phyloP scores from a whole-genome alignment of 1,139 yeast genomes.

The Pichia sp. region DNA sequence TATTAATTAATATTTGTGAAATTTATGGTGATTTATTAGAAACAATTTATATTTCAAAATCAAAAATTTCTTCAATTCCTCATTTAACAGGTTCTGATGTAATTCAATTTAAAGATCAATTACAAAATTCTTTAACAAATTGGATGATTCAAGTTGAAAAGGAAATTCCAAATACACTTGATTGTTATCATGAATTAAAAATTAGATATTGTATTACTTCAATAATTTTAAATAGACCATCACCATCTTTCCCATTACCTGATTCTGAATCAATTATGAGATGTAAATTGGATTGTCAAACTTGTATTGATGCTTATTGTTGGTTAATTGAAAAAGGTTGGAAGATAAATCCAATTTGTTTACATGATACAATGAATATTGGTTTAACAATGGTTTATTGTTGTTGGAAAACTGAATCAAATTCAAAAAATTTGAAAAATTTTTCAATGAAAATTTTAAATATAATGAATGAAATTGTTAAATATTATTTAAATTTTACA shows the following conservation, averaged over 20 bases:
- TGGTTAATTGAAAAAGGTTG: slow-evolving; percentile 15
- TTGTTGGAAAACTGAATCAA: slow-evolving; percentile 20
- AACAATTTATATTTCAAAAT: slow-evolving; percentile 18
- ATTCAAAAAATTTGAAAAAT: slow-evolving; percentile 13
- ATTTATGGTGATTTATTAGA: slow-evolving; percentile 23
- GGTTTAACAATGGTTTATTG: slow-evolving; percentile 22
- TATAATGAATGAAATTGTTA: slow-evolving; percentile 18
- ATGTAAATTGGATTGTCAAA: slow-evolving; percentile 17
- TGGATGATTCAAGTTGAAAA: slow-evolving; percentile 19
- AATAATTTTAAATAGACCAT: slow-evolving; percentile 19
- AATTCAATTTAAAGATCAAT: slow-evolving; percentile 6
- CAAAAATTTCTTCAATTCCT: slow-evolving; percentile 12
- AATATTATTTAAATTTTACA: slow-evolving; percentile 14
- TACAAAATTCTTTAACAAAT: slow-evolving; percentile 14
- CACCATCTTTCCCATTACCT: slow-evolving; percentile 20
- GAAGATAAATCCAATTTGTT: slow-evolving; percentile 16
- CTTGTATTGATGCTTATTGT: slow-evolving; percentile 15
- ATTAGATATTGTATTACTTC: slow-evolving; percentile 17
- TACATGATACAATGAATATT: slow-evolving; percentile 18
- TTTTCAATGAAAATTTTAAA: slow-evolving; percentile 13
- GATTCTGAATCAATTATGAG: slow-evolving; percentile 14
- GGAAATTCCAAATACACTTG: slow-evolving; percentile 16
- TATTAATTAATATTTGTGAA: slow-evolving; percentile 19
- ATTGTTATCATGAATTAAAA: slow-evolving; percentile 18
- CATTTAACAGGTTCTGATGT: slow-evolving; percentile 14